Conservation (phyloP, 305 asterid species). For the Fraxinus angustifolia region DNA sequence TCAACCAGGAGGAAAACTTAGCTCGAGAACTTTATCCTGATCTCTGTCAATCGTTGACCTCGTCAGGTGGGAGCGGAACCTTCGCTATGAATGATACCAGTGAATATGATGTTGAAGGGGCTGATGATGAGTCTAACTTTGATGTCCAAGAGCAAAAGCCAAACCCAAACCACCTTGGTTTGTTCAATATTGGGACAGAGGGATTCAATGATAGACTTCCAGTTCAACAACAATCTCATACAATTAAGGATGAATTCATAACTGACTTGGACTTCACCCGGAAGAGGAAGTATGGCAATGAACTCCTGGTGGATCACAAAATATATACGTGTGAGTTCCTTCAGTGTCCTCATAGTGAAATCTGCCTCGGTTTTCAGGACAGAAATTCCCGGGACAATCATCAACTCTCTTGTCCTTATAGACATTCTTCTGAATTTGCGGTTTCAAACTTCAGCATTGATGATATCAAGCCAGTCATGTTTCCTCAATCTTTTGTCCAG, state of each 20-base stretch:
- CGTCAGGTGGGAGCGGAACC: constrained; percentile 44
- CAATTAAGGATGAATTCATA: constrained; percentile 44
- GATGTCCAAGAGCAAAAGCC: constrained; percentile 73
- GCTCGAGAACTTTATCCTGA: constrained; percentile 67
- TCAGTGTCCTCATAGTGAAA: constrained; percentile 64
- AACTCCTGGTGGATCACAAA: constrained; percentile 45
- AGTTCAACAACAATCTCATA: constrained; percentile 34
- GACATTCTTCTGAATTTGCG: constrained; percentile 36
- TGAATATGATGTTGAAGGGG: constrained; percentile 77
- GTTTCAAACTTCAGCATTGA: constrained; percentile 37
- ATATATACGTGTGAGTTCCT: constrained; percentile 63
- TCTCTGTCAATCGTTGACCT: constrained; percentile 46
- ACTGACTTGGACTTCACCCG: constrained; percentile 48
- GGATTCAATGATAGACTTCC: constrained; percentile 35
- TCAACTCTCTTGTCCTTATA: constrained; percentile 60
- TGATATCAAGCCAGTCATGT: constrained; percentile 44
- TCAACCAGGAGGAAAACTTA: constrained; percentile 60
- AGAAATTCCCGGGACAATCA: constrained; percentile 64
- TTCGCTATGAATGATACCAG: constrained; percentile 46
- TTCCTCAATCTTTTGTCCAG: constrained; percentile 45
- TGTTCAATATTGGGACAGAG: constrained; percentile 41
- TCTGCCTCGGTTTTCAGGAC: constrained; percentile 57
- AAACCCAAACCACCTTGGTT: constrained; percentile 37
- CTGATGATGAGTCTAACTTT: constrained; percentile 42
- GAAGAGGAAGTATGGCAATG: constrained; percentile 54